Base-by-base conservation (phyloP, 176 grass and related monocot species). In the Bolboschoenus planiculmis region DNA sequence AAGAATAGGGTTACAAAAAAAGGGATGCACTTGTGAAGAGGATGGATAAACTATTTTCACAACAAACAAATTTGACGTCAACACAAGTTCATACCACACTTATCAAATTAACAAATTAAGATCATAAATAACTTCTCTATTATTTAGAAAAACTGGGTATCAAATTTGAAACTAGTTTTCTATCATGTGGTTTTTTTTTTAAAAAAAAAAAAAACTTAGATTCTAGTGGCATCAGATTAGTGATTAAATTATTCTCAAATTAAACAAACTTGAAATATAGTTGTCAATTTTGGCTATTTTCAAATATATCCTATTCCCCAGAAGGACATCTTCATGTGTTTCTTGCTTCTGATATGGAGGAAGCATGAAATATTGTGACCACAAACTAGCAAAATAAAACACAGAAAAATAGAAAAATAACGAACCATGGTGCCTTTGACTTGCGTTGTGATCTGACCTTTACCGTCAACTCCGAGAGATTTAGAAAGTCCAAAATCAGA, bases 391-490 rank as follows among this genome's bases (percentile, higher is more conserved):
- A 23, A 62, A 81, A 35, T 70, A 73, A 50, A 50, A 81, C 55
- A 65, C 14, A 84, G 15, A 20, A 40, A 24, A 74, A 15, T 36
- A 15, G 58, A 24, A 51, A 40, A 63, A 82, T 26, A 75, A 58
- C 91, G 29, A 16, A 97, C 89, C 94, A 97, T 97, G 4, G 94
- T 97, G 51, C 91, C 94, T 86, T 97, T 97, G 11, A 97, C 94
- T 86, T 94, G 91, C 0, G 91, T 94, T 15, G 87, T 91, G 71
- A 89, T 59, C 0, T 86, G 86, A 8, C 79, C 86, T 6, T 75
- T 70, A 10, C 82, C 85, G 20, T 91, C 84, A 1, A 87, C 78
- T 10, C 84, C 91, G 0, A 93, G 84, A 1, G 56, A 88, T 70
- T 97, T 97, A 75, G 89, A 97, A 73, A 97, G 94, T 26, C 94